Base-by-base conservation (phyloP, 176 grass and related monocot genomes). In the Pontederia paniculata region DNA sequence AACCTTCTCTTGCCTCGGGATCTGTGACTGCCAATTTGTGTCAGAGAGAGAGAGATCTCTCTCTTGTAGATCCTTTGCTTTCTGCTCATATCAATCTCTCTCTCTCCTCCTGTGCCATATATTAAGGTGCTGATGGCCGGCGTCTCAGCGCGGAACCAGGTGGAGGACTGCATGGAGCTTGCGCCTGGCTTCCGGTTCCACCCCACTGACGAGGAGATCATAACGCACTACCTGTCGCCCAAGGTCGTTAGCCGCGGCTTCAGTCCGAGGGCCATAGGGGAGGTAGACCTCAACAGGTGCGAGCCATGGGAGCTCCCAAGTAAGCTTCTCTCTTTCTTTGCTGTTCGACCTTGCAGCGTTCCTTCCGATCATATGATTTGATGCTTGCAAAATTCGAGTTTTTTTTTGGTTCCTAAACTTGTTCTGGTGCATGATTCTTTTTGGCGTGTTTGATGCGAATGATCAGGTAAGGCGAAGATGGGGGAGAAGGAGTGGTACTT, bases 171-270 rank as follows among this genome's bases (percentile, higher is more conserved):
- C 59, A 83, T 95, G 51, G 82, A 85, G 23, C 71, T 95, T 65
- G 81, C 89, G 25, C 89, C 84, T 5, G 89, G 89, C 4, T 95
- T 95, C 78, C 63, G 89, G 13, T 95, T 95, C 75, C 89, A 95
- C 78, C 89, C 89, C 48, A 77, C 78, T 1, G 89, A 95, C 74
- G 89, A 95, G 53, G 89, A 95, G 84, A 88, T 95, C 81, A 73
- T 89, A 54, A 66, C 81, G 54, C 76, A 88, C 78, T 95, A 95
- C 81, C 81, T 95, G 76, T 62, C 76, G 12, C 81, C 54, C 9
- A 89, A 95, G 60, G 62, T 75, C 19, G 63, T 77, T 58, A 47
- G 79, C 70, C 72, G 42, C 28, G 20, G 48, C 60, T 89, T 95
- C 81, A 16, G 10, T 57, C 65, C 89, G 22, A 72, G 21, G 19